A percentile compares a stretch with the other conserved stretches of the same genome.
phyloP scores from a whole-genome alignment of 495 filamentous ascomycete genomes.

The Podospora sp. region DNA sequence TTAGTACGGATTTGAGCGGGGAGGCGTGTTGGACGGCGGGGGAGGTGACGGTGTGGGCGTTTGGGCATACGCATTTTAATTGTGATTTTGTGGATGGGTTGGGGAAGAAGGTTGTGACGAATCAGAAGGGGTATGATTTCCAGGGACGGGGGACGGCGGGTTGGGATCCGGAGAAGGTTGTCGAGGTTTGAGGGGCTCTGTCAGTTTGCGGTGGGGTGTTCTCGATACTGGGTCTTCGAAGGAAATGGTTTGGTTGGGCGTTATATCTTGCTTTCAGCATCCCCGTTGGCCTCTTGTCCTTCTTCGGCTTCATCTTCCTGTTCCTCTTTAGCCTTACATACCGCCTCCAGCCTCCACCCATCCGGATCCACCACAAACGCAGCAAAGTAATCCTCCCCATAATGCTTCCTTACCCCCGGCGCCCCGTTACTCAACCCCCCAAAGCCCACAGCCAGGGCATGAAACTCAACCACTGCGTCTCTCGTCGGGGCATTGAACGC shows the following conservation, averaged over 20 bases:
- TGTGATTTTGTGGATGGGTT: conserved; percentile 24
- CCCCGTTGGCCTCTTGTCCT: background rate
- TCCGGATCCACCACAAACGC: conserved; percentile 47
- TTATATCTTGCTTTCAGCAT: background rate
- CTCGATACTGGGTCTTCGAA: no score
- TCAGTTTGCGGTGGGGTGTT: no score
- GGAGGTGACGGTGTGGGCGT: conserved; percentile 53
- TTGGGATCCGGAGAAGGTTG: conserved; percentile 13
- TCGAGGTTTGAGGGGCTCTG: background rate
- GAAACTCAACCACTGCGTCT: conserved; percentile 42
- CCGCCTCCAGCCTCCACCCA: conserved; percentile 46
- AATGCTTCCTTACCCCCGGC: conserved; percentile 42
- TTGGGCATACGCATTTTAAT: conserved; percentile 59
- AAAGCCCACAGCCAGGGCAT: conserved; percentile 36
- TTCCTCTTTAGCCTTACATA: conserved; percentile 27
- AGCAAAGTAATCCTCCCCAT: conserved; percentile 44
- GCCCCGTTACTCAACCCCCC: conserved; percentile 41
- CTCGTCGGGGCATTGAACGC: conserved; percentile 41
- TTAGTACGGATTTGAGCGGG: conserved; percentile 45
- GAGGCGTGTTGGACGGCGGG: conserved; percentile 48
- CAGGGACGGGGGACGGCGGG: background rate
- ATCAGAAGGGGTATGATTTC: conserved; percentile 38
- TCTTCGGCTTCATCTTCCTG: conserved; percentile 1
- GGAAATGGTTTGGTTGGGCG: background rate
- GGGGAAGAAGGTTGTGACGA: conserved; percentile 30